Base-by-base conservation (phyloP, 208 protist species). In the Wallacemonas sp. region DNA sequence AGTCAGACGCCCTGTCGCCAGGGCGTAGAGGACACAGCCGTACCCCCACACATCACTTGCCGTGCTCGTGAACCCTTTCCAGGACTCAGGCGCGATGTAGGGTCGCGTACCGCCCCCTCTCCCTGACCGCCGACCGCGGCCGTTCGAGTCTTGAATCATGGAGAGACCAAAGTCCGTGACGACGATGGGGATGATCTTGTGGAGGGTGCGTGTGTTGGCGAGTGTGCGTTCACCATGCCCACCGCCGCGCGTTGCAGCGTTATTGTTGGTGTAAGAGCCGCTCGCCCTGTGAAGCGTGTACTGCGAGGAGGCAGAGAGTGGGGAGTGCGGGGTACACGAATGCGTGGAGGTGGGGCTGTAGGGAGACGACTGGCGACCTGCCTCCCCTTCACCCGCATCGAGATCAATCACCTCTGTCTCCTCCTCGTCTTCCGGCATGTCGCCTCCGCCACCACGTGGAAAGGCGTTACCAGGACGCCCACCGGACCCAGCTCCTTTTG, bases 121-220 rank as follows among this genome's bases (percentile, higher is more conserved):
- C 0, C 75, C 62, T 5, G 51, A 26, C 12, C 51, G 51, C 28
- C 39, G 34, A 39, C 53, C 19, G 45, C 46, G 45, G 2, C 41
- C 12, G 19, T 71, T 65, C 21, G 41, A 65, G 47, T 90, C 84
- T 31, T 79, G 70, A 36, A 73, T 11, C 27, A 91, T 83, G 2
- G 90, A 86, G 4, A 96, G 68, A 0, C 90, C 90, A 66, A 96
- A 96, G 71, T 96, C 90, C 2, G 84, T 92, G 34, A 96, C 62
- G 22, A 91, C 90, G 39, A 93, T 82, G 5, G 86, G 88, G 46
- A 94, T 80, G 27, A 91, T 39, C 33, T 74, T 70, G 34, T 62
- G 62, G 14, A 64, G 71, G 56, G 84, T 79, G 45, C 72, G 75
- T 28, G 68, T 55, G 28, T 70, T 27, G 62, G 63, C 8, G 54